Conservation (phyloP, 306 rosid genomes). For the Acmispon strigosus region DNA sequence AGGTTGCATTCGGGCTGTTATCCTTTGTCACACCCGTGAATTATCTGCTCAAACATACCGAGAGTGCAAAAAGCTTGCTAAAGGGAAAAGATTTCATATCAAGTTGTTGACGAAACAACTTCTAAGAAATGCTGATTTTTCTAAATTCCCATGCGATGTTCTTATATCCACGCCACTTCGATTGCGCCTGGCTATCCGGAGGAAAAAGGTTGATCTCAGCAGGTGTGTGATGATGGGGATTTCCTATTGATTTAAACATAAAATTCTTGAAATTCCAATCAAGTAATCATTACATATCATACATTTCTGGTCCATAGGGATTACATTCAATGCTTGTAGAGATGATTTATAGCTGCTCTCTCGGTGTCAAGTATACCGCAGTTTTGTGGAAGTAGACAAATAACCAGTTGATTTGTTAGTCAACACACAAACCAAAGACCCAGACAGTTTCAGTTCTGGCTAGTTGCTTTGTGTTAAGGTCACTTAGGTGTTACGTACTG, state of each 20-base stretch:
- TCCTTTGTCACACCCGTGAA: slow-evolving; percentile 85
- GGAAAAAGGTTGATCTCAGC: slow-evolving; percentile 66
- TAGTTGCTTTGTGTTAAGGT: neutral
- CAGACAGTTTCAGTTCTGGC: neutral
- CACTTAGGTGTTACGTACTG: neutral
- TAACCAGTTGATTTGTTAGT: neutral
- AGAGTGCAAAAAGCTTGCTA: slow-evolving; percentile 82
- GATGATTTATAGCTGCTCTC: neutral
- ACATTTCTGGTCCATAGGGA: neutral
- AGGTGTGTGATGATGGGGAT: slow-evolving; percentile 42
- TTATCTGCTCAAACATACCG: slow-evolving; percentile 78
- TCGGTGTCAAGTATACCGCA: neutral
- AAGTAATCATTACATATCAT: neutral
- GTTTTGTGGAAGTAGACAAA: neutral
- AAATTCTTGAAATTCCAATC: neutral
- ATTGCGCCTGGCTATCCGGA: slow-evolving; percentile 49
- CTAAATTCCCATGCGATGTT: slow-evolving; percentile 64
- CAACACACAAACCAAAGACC: neutral
- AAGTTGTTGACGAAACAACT: slow-evolving; percentile 69
- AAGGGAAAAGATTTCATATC: slow-evolving; percentile 52
- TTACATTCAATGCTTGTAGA: neutral
- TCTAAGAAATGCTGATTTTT: slow-evolving; percentile 55
- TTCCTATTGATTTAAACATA: slow-evolving; percentile 1
- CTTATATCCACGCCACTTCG: slow-evolving; percentile 90
- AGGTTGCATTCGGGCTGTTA: slow-evolving; percentile 72